These are phyloP conservation scores for Vaccinium darrowii DNA, from an alignment of 148 eudicot species.

Conservation along the genomic window DNA sequence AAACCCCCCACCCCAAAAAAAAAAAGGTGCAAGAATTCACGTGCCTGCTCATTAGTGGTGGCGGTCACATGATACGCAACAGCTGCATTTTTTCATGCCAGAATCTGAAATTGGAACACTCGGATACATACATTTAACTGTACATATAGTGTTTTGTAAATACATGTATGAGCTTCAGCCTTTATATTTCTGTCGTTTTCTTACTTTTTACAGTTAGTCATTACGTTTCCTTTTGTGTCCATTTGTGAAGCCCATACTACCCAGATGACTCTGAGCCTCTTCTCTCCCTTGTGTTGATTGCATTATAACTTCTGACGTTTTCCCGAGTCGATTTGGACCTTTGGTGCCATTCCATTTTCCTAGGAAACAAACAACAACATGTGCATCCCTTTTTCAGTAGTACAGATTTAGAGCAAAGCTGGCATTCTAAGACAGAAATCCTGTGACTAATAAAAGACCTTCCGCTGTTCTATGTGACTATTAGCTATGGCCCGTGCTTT, in stretches of 20 bases:
- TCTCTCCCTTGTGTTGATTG: background rate
- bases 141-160: background rate
- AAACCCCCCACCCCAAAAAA: too few relatives aligned
- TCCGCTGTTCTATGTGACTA: background rate
- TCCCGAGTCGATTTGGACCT: background rate
- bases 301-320: background rate
- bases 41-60: background rate
- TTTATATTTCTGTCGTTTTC: background rate
- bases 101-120: background rate
- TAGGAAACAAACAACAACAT: background rate
- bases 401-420: background rate
- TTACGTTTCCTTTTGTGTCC: background rate
- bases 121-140: background rate
- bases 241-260: background rate
- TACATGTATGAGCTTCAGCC: too few relatives aligned
- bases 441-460: background rate
- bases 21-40: background rate
- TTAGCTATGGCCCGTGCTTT: background rate
- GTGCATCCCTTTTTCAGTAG: background rate
- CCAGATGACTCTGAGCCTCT: background rate
- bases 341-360: background rate
- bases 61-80: slow-evolving; percentile 17
- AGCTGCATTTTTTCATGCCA: background rate
- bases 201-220: background rate
- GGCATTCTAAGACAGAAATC: background rate